A percentile compares a stretch with the other conserved stretches of the same genome.
phyloP scores from a whole-genome alignment of 305 asterid genomes.

The Nicotiana rustica region DNA sequence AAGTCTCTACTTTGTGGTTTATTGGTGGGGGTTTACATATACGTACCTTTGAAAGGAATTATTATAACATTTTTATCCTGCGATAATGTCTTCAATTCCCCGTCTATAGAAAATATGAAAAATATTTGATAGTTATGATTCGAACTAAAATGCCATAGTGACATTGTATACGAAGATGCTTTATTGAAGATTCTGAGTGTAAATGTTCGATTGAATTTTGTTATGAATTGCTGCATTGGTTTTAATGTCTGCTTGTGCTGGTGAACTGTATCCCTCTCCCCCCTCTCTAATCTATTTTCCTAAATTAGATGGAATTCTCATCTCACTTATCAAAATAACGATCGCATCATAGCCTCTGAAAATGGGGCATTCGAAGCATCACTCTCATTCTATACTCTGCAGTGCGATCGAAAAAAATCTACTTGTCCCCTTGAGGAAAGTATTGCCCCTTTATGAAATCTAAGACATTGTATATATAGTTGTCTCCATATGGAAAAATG shows the following conservation, averaged over 20 bases:
- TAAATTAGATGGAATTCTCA: not conserved
- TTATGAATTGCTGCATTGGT: not conserved
- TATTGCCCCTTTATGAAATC: not conserved
- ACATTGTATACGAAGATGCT: slow-evolving; percentile 7
- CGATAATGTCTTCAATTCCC: not conserved
- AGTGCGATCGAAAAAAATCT: not conserved
- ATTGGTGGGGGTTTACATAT: not conserved
- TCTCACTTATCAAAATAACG: not conserved
- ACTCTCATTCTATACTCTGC: not conserved
- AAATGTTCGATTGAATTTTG: not conserved
- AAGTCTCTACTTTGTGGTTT: slow-evolving; percentile 2
- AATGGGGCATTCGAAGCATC: not conserved
- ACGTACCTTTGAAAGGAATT: slow-evolving; percentile 9
- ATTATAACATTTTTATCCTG: not conserved
- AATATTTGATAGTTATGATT: not conserved
- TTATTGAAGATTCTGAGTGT: slow-evolving; percentile 18
- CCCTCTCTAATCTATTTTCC: not conserved
- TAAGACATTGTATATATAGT: not conserved
- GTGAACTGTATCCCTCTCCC: not conserved
- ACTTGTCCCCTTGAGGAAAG: too few species aligned
- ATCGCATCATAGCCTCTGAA: not conserved
- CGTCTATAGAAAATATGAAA: not conserved
- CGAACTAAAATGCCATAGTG: not conserved
- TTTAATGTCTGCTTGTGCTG: not conserved
- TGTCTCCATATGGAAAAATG: not conserved